phyloP scores from a whole-genome alignment of 257 asterid genomes.

The Coffea canephora region DNA sequence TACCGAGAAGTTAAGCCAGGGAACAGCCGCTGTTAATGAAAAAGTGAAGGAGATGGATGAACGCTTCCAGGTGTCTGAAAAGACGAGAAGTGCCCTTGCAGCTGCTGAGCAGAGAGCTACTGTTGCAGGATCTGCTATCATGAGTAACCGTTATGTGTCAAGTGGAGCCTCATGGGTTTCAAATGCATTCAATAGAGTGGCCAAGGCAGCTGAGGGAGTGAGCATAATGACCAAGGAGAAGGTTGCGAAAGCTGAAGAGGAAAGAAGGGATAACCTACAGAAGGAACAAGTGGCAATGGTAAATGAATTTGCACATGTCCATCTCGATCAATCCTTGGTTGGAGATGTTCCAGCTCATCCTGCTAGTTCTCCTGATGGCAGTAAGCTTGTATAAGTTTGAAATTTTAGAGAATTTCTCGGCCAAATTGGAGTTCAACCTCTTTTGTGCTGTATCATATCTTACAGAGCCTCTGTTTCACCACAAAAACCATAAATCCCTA shows the following conservation, averaged over 20 bases:
- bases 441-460: background rate
- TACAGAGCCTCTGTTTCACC: too few species aligned
- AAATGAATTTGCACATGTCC: slow-evolving; percentile 25
- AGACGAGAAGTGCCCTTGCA: slow-evolving; percentile 39
- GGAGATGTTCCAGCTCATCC: slow-evolving; percentile 8
- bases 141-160: slow-evolving; percentile 40
- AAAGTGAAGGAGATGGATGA: slow-evolving; percentile 48
- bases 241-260: slow-evolving; percentile 44
- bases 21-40: slow-evolving; percentile 43
- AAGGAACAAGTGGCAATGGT: slow-evolving; percentile 28
- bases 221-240: slow-evolving; percentile 46
- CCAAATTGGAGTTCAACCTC: background rate
- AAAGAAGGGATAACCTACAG: slow-evolving; percentile 23
- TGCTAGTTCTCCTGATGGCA: background rate
- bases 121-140: slow-evolving; percentile 40
- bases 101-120: slow-evolving; percentile 50
- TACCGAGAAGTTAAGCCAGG: slow-evolving; percentile 45
- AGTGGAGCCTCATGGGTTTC: slow-evolving; percentile 57
- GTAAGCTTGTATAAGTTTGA: background rate
- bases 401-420: background rate
- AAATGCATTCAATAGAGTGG: slow-evolving; percentile 34
- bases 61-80: slow-evolving; percentile 41
- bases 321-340: slow-evolving; percentile 26
- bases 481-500: background rate
- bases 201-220: slow-evolving; percentile 54